A percentile compares a stretch with the other conserved stretches of the same genome.
Conservation (phyloP, 306 rosid species). For the Alnus glutinosa region DNA sequence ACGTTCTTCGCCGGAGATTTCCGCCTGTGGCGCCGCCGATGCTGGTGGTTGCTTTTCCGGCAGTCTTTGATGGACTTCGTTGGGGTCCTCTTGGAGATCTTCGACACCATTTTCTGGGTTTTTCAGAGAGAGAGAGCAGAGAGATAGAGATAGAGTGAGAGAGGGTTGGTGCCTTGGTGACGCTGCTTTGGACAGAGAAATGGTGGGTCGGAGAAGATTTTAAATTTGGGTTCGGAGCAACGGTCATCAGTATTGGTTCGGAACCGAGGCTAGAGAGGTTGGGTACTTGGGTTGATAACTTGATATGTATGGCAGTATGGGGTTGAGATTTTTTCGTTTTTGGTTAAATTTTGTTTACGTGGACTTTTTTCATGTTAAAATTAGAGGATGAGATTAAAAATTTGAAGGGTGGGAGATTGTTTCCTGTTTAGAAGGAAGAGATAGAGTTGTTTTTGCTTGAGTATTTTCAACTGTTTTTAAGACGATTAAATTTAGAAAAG, state of each 20-base stretch:
- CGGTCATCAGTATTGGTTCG: conserved; percentile 69
- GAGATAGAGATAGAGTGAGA: neutral
- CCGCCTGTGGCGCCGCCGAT: conserved; percentile 51
- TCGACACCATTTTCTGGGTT: conserved; percentile 65
- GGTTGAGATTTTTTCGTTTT: neutral
- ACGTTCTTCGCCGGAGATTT: conserved; percentile 58
- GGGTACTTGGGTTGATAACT: no score
- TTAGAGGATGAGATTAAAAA: neutral
- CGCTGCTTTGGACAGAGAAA: conserved; percentile 2
- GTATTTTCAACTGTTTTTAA: no score
- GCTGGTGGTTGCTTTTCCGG: conserved; percentile 34
- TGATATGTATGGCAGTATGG: no score
- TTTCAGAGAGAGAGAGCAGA: neutral
- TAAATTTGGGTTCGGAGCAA: conserved; percentile 67
- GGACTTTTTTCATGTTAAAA: neutral
- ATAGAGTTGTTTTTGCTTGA: no score
- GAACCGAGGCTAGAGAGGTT: conserved; percentile 48
- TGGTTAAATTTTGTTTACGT: neutral
- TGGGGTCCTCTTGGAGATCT: conserved; percentile 52
- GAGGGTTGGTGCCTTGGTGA: neutral
- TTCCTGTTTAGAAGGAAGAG: no score
- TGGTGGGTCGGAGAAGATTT: conserved; percentile 11
- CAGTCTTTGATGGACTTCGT: conserved; percentile 49
- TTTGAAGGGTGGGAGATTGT: neutral
- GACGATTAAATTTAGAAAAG: no score